Evolutionary conservation across 495 filamentous ascomycete species (phyloP), one percentile per base, ranked within the genome.

Genomic region (Penicillium canariense): DNA sequence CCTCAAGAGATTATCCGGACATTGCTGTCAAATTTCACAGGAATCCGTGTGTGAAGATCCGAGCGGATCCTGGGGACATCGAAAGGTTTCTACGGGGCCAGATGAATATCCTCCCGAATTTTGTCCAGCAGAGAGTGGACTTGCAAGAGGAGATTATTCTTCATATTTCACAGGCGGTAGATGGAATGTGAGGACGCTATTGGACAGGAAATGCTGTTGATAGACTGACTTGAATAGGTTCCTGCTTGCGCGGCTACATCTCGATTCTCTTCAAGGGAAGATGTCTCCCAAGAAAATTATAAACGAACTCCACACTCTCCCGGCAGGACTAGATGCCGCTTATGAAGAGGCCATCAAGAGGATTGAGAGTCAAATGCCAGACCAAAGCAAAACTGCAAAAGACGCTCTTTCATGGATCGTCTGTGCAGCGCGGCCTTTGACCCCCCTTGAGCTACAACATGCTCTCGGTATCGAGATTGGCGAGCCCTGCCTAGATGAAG

Each of bases 381-480:
- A 55, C 50, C 0, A 65, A 53, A 1, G 10, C 26, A 76, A 76
- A 48, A 47, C 72, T 52, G 15, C 55, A 25, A 23, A 59, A 56
- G 34, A 68, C 66, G 15, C 54, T 77, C n/a, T 66, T 31, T 49
- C 54, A 25, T 34, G 67, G 78, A 46, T 61, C 76, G 27, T 45
- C 57, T 55, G 57, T 55, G 49, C 69, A 68, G 42, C 77, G 65
- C 58, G 75, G 48, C 68, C 67, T 5, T 56, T 86, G 1, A 69
- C 62, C 7, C 59, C 58, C 3, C 1, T 42, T 9, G 78, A 85
- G 52, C 61, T 86, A 5, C 69, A 69, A 20, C 67, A 78, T 61
- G 80, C 79, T 0, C 58, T 84, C 22, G 77, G 75, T 0, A 63
- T 81, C 1, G 61, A 77, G 34, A 2, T 52, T 0, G 62, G 50